phyloP scores from a whole-genome alignment of 768 basidiomycete genomes.

The Amanita subjunquillea region DNA sequence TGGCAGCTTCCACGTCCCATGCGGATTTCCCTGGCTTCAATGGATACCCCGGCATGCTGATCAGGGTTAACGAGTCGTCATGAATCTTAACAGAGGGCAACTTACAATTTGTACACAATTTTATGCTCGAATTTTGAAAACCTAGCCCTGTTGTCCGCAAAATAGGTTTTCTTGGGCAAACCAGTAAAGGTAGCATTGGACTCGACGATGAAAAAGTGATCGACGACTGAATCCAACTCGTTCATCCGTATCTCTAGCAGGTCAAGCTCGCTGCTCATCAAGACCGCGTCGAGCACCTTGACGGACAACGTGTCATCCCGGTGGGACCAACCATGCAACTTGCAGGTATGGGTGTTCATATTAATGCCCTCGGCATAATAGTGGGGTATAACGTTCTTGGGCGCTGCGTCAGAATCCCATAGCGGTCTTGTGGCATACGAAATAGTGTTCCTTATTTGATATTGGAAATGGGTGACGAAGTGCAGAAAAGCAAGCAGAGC shows the following conservation, averaged over 20 bases:
- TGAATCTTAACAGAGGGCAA: neutral
- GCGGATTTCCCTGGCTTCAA: constrained; percentile 31
- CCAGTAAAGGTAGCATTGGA: constrained; percentile 56
- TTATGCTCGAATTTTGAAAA: constrained; percentile 42
- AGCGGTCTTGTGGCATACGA: constrained; percentile 49
- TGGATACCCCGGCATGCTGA: constrained; percentile 35
- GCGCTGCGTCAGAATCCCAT: constrained; percentile 47
- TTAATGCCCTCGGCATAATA: constrained; percentile 44
- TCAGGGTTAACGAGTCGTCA: neutral
- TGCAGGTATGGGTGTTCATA: constrained; percentile 33
- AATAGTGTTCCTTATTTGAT: constrained; percentile 40
- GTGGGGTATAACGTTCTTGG: constrained; percentile 37
- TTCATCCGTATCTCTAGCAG: constrained; percentile 52
- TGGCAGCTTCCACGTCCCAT: constrained; percentile 39
- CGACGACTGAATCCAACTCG: constrained; percentile 47
- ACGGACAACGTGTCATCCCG: constrained; percentile 21
- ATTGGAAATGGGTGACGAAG: constrained; percentile 27
- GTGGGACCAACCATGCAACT: constrained; percentile 44
- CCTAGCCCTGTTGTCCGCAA: constrained; percentile 31
- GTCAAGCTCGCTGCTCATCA: constrained; percentile 57
- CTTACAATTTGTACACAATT: constrained; percentile 42
- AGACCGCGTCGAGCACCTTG: constrained; percentile 44
- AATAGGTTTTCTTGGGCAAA: constrained; percentile 40
- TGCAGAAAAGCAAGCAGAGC: constrained; percentile 22
- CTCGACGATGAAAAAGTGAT: constrained; percentile 52